Conservation (phyloP, 164 flowering plant genomes). For the Umbellularia californica region DNA sequence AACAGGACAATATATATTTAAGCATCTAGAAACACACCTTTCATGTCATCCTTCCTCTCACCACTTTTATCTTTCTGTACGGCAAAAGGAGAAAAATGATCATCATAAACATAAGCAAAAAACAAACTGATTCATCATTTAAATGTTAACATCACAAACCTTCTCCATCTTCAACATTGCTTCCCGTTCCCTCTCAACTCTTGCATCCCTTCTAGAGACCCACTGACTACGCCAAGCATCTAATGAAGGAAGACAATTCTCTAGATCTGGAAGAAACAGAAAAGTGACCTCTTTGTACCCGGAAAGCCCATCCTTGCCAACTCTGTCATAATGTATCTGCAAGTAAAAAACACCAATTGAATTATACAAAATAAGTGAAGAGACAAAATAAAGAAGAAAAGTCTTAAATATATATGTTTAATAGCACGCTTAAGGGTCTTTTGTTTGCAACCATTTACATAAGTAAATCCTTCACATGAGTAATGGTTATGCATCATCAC, state of each 20-base stretch:
- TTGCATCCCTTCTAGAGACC: slow-evolving; percentile 60
- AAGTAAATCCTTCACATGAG: too few species aligned
- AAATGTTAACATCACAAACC: slow-evolving; percentile 13
- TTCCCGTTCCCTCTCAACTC: slow-evolving; percentile 55
- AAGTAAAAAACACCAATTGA: slow-evolving; percentile 4
- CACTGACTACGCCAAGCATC: slow-evolving; percentile 77
- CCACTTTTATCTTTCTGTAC: slow-evolving; percentile 38
- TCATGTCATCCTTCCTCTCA: slow-evolving; percentile 39
- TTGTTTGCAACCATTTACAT: too few species aligned
- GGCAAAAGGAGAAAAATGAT: background rate
- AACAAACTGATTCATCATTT: background rate
- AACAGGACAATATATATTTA: background rate
- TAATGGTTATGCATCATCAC: too few species aligned
- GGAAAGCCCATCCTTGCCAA: slow-evolving; percentile 86
- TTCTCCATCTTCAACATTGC: slow-evolving; percentile 50
- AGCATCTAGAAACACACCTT: slow-evolving; percentile 35
- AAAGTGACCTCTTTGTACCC: slow-evolving; percentile 93
- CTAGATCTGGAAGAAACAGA: slow-evolving; percentile 81
- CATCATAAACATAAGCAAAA: too few species aligned
- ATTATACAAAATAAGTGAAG: too few species aligned
- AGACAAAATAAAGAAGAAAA: too few species aligned
- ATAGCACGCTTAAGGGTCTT: too few species aligned
- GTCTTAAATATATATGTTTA: too few species aligned
- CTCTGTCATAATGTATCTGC: slow-evolving; percentile 95
- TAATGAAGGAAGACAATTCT: slow-evolving; percentile 84